Evolutionary conservation across 495 filamentous ascomycete genomes (phyloP).

Genomic region (Podospora anserina): DNA sequence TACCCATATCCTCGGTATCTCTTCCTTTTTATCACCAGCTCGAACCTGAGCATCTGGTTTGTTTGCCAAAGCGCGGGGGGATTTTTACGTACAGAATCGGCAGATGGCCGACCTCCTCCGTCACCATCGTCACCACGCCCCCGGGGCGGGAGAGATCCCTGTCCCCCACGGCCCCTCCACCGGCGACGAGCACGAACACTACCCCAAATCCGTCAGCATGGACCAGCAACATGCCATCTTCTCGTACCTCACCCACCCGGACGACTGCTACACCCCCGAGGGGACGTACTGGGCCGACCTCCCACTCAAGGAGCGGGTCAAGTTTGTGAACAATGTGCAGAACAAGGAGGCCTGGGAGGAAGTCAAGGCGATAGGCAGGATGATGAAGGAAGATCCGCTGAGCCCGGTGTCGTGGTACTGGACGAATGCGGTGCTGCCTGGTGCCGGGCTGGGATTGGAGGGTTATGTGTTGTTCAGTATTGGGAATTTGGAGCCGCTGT

Average conservation of each 20-base stretch:
- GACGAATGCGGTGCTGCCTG: slow-evolving; percentile 81
- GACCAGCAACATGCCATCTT: slow-evolving; percentile 68
- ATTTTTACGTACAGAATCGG: neutral
- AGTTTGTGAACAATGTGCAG: slow-evolving; percentile 70
- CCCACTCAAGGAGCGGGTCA: slow-evolving; percentile 57
- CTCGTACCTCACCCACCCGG: slow-evolving; percentile 68
- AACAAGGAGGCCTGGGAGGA: slow-evolving; percentile 62
- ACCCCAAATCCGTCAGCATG: slow-evolving; percentile 25
- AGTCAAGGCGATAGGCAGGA: slow-evolving; percentile 60
- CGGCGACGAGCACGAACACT: slow-evolving; percentile 41
- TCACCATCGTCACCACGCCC: slow-evolving; percentile 42
- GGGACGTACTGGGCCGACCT: slow-evolving; percentile 90
- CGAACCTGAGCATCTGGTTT: neutral
- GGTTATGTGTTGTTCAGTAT: slow-evolving; percentile 95
- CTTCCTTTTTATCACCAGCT: neutral
- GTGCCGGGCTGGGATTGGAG: slow-evolving; percentile 83
- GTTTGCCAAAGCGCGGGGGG: neutral
- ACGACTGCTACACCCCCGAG: slow-evolving; percentile 75
- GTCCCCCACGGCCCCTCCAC: slow-evolving; percentile 49
- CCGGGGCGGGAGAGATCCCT: slow-evolving; percentile 42
- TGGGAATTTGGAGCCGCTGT: slow-evolving; percentile 77
- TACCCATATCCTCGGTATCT: slow-evolving; percentile 4
- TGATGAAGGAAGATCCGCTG: slow-evolving; percentile 78
- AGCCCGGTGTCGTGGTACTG: slow-evolving; percentile 79
- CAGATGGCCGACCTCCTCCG: slow-evolving; percentile 34